Base-by-base conservation (phyloP, 2,329 filamentous ascomycete genomes). In the Exophiala phaeomuriformis region DNA sequence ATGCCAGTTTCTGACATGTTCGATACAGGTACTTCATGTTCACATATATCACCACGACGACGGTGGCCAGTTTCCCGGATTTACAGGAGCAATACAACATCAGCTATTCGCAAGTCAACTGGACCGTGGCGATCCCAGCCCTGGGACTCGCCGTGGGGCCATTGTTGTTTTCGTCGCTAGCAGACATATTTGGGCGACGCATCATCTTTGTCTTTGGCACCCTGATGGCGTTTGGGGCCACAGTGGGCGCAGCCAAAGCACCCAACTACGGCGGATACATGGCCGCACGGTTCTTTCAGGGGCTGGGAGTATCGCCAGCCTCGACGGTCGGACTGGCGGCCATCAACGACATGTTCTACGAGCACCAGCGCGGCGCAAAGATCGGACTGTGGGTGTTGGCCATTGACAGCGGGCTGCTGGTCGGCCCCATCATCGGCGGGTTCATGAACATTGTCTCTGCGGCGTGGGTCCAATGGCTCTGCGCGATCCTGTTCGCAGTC, bases 271-370 rank as follows among this genome's bases (percentile, higher is more conserved):
- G 64, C 1, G 72, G 72, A 0, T 81, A 81, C 64, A 79, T 82
- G 76, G 74, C 75, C n/a, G 77, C 76, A 1, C 68, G 79, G 2
- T 80, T 81, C 61, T 79, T 81, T 61, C 78, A 82, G 61, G 79
- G 79, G 0, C 68, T 81, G 6, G 78, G 78, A 0, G 76, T 77
- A 9, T 73, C 73, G 40, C 78, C 78, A 3, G 77, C 74, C 1
- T 71, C 76, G 3, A 80, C 75, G 1, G 75, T 81, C 8, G 79
- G 79, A 0, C 69, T 81, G 63, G 76, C 76, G 29, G 71, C n/a
- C 66, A 68, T 79, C 53, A 75, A 75, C 56, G 77, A 80, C 64
- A 60, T 80, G 10, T 82, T 79, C 59, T 81, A 77, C 59, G 77
- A 80, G 59, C 74, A 80, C 59, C 73, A 81, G 62, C 69, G 77